Evolutionary conservation across 148 eudicot species (phyloP), one percentile per base, ranked within the genome.

Genomic region (Talinum fruticosum): DNA sequence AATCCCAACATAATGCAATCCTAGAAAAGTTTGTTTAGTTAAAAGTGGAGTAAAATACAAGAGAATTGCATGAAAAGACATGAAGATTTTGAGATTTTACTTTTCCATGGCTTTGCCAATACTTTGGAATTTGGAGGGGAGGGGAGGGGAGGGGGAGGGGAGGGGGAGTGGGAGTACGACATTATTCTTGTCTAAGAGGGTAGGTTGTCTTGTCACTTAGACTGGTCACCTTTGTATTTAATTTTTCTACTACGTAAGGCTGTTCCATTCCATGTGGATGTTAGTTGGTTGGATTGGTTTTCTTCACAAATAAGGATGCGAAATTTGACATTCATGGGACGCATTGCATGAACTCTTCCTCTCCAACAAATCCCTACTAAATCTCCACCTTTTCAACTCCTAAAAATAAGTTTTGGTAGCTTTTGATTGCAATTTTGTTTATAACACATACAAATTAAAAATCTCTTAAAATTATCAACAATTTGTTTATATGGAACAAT

Each of bases 261-360:
- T 36, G n/a, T 45, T 49, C 61, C 62, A 38, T 45, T 49, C 61
- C 62, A 49, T 28, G 75, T 51, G 65, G 65, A 32, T 33, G 64
- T 51, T 73, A 33, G 75, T 73, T 73, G 44, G 65, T 73, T 73
- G 7, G 65, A 65, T 53, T 73, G 75, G 41, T 53, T 73, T 32
- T 28, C 75, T 73, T 73, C 16, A 51, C 75, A 73, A 32, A 73
- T 7, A 33, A 33, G 41, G 38, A 54, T 32, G 49, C 19, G 26
- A 62, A 62, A 62, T 24, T 28, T 28, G 29, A 23, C 13, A n/a
- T 59, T 0, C 57, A 14, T 51, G 19, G 14, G 57, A 75, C 77
- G 18, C 34, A 72, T 49, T 51, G 2, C 47, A 13, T 24, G 45
- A 35, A 10, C 8, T 2, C n/a, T 41, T 1, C 47, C 5, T 41